These are phyloP conservation scores for Gypsophila paniculata DNA, from an alignment of 179 eudicot genomes.

Conservation along the genomic window DNA sequence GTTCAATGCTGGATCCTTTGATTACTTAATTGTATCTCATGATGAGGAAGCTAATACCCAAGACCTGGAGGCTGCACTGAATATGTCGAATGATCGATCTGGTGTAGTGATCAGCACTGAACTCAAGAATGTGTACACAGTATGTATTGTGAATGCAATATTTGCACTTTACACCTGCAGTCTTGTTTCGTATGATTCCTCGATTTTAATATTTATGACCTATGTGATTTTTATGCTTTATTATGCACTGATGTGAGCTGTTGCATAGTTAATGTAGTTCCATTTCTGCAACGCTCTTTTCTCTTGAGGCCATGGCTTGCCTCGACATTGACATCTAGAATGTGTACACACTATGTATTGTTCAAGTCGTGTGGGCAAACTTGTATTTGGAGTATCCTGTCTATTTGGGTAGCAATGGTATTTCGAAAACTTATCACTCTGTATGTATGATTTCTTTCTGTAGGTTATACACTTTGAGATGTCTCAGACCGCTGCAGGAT, in stretches of 20 bases:
- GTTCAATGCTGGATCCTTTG: slow-evolving; percentile 95
- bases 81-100: slow-evolving; percentile 65
- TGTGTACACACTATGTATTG: no score
- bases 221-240: no score
- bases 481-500: slow-evolving; percentile 79
- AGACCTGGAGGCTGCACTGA: slow-evolving; percentile 45
- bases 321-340: no score
- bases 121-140: slow-evolving; percentile 92
- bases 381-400: no score
- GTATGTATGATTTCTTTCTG: slow-evolving; percentile 9
- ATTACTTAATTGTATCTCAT: slow-evolving; percentile 82
- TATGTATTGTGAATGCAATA: slow-evolving; percentile 29
- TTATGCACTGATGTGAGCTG: no score
- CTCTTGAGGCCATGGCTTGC: no score
- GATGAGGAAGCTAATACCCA: slow-evolving; percentile 48
- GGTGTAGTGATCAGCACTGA: slow-evolving; percentile 98
- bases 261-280: no score
- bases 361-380: no score
- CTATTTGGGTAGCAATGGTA: no score
- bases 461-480: slow-evolving; percentile 91
- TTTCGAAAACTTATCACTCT: no score
- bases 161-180: neutral
- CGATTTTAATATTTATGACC: neutral
- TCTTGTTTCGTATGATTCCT: neutral
- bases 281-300: no score